A percentile compares a stretch with the other conserved stretches of the same genome.
These are phyloP conservation scores for Torulaspora indica DNA, from an alignment of 805 yeast species.

Conservation along the genomic window DNA sequence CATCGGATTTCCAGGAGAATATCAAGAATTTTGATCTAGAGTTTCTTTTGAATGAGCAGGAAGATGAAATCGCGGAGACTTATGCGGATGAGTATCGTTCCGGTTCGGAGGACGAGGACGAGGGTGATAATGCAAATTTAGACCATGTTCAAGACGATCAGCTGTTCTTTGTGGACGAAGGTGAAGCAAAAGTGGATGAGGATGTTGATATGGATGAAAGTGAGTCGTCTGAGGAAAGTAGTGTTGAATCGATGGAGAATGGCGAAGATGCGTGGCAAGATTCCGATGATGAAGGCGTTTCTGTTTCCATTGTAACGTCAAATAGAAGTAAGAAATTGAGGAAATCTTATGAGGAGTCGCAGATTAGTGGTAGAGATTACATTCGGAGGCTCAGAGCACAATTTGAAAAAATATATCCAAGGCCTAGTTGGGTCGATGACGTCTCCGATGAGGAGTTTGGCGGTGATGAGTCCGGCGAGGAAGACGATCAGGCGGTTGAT, in stretches of 20 bases:
- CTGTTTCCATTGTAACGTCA: constrained; percentile 53
- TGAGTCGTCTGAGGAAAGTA: constrained; percentile 39
- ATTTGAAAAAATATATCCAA: constrained; percentile 66
- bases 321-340: constrained; percentile 71
- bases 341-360: constrained; percentile 48
- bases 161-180: constrained; percentile 27
- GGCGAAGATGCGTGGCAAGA: constrained; percentile 70
- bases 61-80: constrained; percentile 30
- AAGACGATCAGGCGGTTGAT: constrained; percentile 30
- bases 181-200: constrained; percentile 29
- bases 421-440: constrained; percentile 73
- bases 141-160: constrained; percentile 28
- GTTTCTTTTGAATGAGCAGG: constrained; percentile 37
- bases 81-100: constrained; percentile 33
- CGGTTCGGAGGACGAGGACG: constrained; percentile 33
- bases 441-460: constrained; percentile 30
- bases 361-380: constrained; percentile 57
- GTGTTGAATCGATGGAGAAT: constrained; percentile 34
- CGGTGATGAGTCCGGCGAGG: constrained; percentile 28
- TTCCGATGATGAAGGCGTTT: constrained; percentile 78
- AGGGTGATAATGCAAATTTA: constrained; percentile 30
- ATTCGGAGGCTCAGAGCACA: constrained; percentile 65
- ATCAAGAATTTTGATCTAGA: constrained; percentile 57
- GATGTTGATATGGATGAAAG: constrained; percentile 16
- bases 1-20: constrained; percentile 48